Base-by-base conservation (phyloP, 2,329 filamentous ascomycete genomes). In the Seiridium unicorne region DNA sequence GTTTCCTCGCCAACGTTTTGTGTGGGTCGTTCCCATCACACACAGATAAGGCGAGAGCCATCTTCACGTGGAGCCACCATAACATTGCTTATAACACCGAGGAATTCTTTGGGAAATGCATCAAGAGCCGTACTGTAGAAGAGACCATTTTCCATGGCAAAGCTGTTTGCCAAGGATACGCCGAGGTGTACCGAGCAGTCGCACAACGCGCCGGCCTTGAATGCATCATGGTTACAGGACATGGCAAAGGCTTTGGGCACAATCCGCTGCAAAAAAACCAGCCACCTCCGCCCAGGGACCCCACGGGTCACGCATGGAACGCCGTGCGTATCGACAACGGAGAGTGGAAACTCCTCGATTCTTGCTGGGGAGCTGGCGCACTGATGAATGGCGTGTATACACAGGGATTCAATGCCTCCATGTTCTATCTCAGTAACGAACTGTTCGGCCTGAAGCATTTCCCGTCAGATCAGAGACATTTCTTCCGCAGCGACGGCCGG, bases 31-130 rank as follows among this genome's bases (percentile, higher is more conserved):
- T 98, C 70, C 76, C 86, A 1, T 97, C 92, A 0, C 77, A 80
- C 1, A 97, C 94, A 0, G 94, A 98, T 74, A 97, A 97, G 77
- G 94, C 95, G 2, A 85, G 95, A 35, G 92, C 88, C 2, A 91
- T 99, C 61, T 98, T 98, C 72, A 92, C 91, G 1, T 99, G 95
- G 95, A 87, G 93, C 46, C 94, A 98, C 75, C 89, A 98, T 74
- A 98, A 98, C 68, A 88, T 99, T 60, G 83, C 82, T 51, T 99
- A 98, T 72, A 92, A 98, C 71, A 86, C 87, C 0, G 82, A 85
- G 34, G 84, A 88, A 32, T 96, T 97, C 77, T 96, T 96, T 70
- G 85, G 82, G 60, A 85, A 88, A 42, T 86, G 80, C 51, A 79
- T 96, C 38, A 82, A 87, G 63, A 80, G 84, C 6, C 87, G 86